phyloP scores from a whole-genome alignment of 768 basidiomycete genomes.

The Cyclocybe aegerita region DNA sequence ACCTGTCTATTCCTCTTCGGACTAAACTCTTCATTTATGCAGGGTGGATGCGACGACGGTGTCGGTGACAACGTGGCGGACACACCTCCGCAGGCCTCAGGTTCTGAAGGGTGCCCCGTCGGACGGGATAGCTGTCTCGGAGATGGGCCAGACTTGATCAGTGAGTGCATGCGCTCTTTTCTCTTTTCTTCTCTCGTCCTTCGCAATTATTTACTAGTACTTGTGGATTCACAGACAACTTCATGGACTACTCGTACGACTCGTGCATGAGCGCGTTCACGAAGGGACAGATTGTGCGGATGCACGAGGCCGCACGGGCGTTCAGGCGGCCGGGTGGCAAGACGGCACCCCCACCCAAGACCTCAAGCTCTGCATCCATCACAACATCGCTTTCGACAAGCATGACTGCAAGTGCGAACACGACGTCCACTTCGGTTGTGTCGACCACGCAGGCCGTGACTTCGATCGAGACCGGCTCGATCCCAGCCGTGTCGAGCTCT shows the following conservation, averaged over 20 bases:
- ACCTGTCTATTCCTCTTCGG: background rate
- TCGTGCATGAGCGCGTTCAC: conserved; percentile 39
- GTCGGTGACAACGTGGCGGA: conserved; percentile 38
- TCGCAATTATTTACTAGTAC: background rate
- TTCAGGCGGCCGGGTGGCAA: too few relatives aligned
- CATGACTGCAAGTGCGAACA: too few relatives aligned
- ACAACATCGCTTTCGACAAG: too few relatives aligned
- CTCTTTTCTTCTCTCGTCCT: background rate
- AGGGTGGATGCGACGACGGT: conserved; percentile 35
- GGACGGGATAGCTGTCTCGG: conserved; percentile 22
- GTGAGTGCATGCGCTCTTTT: conserved; percentile 13
- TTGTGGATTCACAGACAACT: conserved; percentile 23
- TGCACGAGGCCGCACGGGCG: conserved; percentile 2
- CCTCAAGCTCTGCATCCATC: too few relatives aligned
- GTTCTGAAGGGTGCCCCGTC: conserved; percentile 28
- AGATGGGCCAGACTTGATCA: conserved; percentile 35
- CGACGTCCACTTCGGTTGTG: too few relatives aligned
- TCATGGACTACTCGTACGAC: conserved; percentile 42
- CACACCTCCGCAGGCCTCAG: conserved; percentile 36
- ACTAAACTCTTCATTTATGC: conserved; percentile 18
- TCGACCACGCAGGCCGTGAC: too few relatives aligned
- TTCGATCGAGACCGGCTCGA: too few relatives aligned
- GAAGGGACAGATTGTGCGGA: conserved; percentile 31
- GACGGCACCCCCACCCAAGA: too few relatives aligned
- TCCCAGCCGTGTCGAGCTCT: too few relatives aligned